Evolutionary conservation across 2,329 filamentous ascomycete species (phyloP).

Genomic region (Sclerotinia borealis): DNA sequence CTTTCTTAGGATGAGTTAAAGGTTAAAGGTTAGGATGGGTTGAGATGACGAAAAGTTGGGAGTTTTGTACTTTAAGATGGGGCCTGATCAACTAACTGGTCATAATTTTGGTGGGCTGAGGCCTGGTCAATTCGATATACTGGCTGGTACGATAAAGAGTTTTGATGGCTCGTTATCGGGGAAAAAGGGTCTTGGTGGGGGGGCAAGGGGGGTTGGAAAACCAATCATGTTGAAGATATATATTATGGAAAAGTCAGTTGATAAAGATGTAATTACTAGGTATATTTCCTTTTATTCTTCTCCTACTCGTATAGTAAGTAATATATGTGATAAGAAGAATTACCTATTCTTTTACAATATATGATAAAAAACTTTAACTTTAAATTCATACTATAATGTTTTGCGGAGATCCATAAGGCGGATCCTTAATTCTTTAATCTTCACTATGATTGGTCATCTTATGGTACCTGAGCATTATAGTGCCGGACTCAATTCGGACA

Average conservation of each 20-base stretch:
- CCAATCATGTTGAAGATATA: background rate
- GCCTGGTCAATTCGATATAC: background rate
- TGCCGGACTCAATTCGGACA: slow-evolving; percentile 11
- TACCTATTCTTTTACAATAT: too few relatives aligned
- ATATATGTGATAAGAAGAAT: too few relatives aligned
- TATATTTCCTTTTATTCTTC: too few relatives aligned
- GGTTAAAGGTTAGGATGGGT: too few relatives aligned
- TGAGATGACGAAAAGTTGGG: slow-evolving; percentile 8
- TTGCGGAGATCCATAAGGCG: background rate
- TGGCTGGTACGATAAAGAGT: slow-evolving; percentile 11
- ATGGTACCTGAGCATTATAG: slow-evolving; percentile 1
- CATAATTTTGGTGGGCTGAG: slow-evolving; percentile 5
- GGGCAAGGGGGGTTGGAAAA: too few relatives aligned
- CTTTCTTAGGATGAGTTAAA: too few relatives aligned
- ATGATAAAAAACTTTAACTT: too few relatives aligned
- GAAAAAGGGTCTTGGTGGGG: background rate
- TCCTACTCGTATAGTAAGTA: too few relatives aligned
- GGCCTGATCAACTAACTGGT: too few relatives aligned
- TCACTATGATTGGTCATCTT: background rate
- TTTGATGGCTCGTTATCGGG: slow-evolving; percentile 8
- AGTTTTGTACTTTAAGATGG: background rate
- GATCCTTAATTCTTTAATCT: background rate
- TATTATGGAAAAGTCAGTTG: background rate
- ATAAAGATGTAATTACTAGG: background rate
- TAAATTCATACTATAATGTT: background rate